Evolutionary conservation across 176 grass and related monocot genomes (phyloP).

Genomic region (Ensete ventricosum): DNA sequence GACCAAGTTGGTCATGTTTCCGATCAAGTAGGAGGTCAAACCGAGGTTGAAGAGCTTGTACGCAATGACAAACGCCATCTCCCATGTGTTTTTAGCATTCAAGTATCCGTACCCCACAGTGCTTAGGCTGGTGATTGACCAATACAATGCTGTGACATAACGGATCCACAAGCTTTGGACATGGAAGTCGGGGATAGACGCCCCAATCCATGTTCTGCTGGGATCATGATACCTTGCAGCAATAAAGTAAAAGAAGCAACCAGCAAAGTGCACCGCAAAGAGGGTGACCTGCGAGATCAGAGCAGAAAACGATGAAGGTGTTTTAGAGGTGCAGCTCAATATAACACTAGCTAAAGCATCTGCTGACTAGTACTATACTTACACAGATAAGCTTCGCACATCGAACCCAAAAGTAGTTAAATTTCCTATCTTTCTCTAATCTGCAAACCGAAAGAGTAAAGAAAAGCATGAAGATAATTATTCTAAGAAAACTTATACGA

Average conservation of each 20-base stretch:
- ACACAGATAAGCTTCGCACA: constrained; percentile 86
- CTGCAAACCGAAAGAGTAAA: constrained; percentile 29
- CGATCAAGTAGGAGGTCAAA: constrained; percentile 88
- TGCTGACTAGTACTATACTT: constrained; percentile 20
- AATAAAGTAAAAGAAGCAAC: constrained; percentile 82
- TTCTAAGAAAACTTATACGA: background rate
- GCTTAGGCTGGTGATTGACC: constrained; percentile 92
- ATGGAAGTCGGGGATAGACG: constrained; percentile 63
- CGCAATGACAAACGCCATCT: constrained; percentile 71
- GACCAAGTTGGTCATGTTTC: constrained; percentile 95
- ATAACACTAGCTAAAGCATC: background rate
- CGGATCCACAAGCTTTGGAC: constrained; percentile 41
- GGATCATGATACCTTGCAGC: constrained; percentile 68
- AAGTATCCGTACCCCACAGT: constrained; percentile 92
- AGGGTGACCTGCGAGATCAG: constrained; percentile 62
- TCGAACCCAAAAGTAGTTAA: constrained; percentile 90
- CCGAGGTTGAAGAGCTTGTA: constrained; percentile 98
- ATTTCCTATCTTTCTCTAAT: constrained; percentile 82
- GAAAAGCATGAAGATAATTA: background rate
- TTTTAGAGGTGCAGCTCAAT: no score
- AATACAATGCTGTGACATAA: constrained; percentile 80
- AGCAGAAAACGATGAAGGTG: constrained; percentile 7
- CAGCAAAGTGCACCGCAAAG: constrained; percentile 82
- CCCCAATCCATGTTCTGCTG: constrained; percentile 59
- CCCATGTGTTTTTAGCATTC: constrained; percentile 65